Evolutionary conservation across 1,284 basidiomycete species (phyloP), one percentile per base, ranked within the genome.

Genomic region (Abortiporus biennis): DNA sequence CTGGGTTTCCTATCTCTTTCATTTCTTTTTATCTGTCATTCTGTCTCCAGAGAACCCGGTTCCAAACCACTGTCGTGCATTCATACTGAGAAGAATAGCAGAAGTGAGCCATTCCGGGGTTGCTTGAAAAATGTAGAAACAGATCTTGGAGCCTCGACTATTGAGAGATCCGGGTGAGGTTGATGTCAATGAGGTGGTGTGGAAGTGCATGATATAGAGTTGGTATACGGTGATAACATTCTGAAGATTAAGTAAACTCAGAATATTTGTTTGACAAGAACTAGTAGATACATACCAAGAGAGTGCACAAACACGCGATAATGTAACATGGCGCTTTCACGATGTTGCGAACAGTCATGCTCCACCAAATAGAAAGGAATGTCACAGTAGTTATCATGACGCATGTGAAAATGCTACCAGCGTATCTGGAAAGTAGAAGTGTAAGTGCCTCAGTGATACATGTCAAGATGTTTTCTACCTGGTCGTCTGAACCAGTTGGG

Each of bases 91-190:
- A 9, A 72, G 42, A 16, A 64, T 43, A 22, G 53, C 51, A 13
- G 49, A 57, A 4, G 59, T 57, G 24, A 67, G 21, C 65, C 64
- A 70, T 48, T 73, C 71, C 1, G 68, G 68, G 12, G 68, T 47
- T 23, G 63, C 55, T 45, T 72, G 69, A 41, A 71, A 63, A 11
- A 69, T 45, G 50, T 73, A 74, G 53, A 74, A 74, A 1, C 52
- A 44, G 6, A 57, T 58, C 51, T 73, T 72, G 16, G 58, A 60
- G 11, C 40, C 41, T 2, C 55, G 36, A 8, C 54, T 59, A 51
- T 68, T 66, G 12, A 65, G 58, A 0, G 65, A 58, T 17, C 58
- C 65, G 11, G 63, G 60, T 0, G 45, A 63, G 4, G 30, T 54
- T 5, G 62, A 64, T 1, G 46, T 44, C 5, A 71, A 51, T 1